These are phyloP conservation scores for Ulvella scutata DNA, from an alignment of 139 green algal species.

Conservation along the genomic window DNA sequence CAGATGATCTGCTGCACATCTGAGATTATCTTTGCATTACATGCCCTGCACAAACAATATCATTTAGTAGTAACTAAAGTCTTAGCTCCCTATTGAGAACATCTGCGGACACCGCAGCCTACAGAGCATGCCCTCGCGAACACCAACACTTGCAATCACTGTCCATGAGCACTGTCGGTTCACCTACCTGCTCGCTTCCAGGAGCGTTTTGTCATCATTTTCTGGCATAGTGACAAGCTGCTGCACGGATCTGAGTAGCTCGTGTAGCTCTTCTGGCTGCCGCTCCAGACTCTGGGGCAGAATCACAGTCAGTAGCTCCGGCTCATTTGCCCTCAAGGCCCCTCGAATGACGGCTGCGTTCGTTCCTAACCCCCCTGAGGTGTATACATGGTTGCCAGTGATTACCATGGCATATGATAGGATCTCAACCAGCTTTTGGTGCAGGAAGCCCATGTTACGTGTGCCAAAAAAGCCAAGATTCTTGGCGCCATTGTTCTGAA, in stretches of 20 bases:
- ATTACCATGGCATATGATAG: conserved; percentile 92
- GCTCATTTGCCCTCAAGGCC: conserved; percentile 76
- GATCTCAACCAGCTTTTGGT: conserved; percentile 97
- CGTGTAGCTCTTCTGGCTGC: conserved; percentile 85
- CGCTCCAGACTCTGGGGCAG: conserved; percentile 72
- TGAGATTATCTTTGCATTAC: conserved; percentile 85
- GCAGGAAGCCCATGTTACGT: conserved; percentile 93
- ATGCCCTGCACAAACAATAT: conserved; percentile 45
- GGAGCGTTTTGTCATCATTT: conserved; percentile 77
- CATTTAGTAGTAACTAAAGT: not conserved
- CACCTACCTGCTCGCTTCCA: conserved; percentile 78
- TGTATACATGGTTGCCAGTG: conserved; percentile 95
- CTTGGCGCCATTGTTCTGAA: conserved; percentile 82
- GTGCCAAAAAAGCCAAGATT: conserved; percentile 96
- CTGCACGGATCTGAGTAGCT: conserved; percentile 62
- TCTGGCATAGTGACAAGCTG: conserved; percentile 86
- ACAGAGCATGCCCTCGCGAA: not conserved
- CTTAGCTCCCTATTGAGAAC: not conserved
- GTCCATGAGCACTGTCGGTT: not conserved
- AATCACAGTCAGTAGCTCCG: conserved; percentile 90
- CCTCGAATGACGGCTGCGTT: conserved; percentile 96
- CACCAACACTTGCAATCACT: not conserved
- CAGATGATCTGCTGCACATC: conserved; percentile 93
- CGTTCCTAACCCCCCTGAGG: conserved; percentile 85
- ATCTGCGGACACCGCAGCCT: not conserved